phyloP scores from a whole-genome alignment of 2,329 filamentous ascomycete species.

The Cercospora citrullina region DNA sequence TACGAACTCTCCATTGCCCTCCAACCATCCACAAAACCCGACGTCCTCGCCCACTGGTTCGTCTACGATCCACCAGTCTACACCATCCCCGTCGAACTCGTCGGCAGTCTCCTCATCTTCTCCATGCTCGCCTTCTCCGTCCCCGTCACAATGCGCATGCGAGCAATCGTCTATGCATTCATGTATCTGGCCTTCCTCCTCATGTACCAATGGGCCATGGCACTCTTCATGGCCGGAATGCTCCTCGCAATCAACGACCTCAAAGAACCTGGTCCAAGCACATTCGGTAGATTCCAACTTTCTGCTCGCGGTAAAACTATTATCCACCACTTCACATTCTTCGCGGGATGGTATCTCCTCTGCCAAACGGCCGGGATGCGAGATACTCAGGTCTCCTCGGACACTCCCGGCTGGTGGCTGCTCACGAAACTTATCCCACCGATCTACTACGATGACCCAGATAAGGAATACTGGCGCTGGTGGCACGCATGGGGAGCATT shows the following conservation, averaged over 20 bases:
- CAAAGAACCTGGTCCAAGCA: slow-evolving; percentile 6
- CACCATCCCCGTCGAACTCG: slow-evolving; percentile 31
- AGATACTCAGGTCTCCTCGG: slow-evolving; percentile 40
- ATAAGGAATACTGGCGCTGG: slow-evolving; percentile 48
- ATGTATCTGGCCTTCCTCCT: slow-evolving; percentile 17
- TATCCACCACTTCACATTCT: slow-evolving; percentile 17
- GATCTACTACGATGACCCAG: slow-evolving; percentile 24
- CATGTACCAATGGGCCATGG: slow-evolving; percentile 24
- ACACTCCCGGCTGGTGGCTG: slow-evolving; percentile 59
- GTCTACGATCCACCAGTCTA: slow-evolving; percentile 27
- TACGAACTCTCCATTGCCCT: slow-evolving; percentile 10
- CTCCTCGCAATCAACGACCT: slow-evolving; percentile 23
- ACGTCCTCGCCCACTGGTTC: slow-evolving; percentile 25
- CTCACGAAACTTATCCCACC: slow-evolving; percentile 49
- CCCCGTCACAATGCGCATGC: slow-evolving; percentile 10
- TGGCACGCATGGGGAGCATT: slow-evolving; percentile 58
- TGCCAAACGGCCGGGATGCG: slow-evolving; percentile 24
- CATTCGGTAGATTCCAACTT: slow-evolving; percentile 1
- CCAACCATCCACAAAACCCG: slow-evolving; percentile 17
- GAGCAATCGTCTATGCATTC: slow-evolving; percentile 9
- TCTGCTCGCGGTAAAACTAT: slow-evolving; percentile 5
- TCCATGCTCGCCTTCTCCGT: slow-evolving; percentile 15
- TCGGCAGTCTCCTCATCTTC: slow-evolving; percentile 27
- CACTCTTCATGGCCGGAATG: slow-evolving; percentile 24
- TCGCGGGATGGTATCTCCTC: slow-evolving; percentile 23